Base-by-base conservation (phyloP, 371 early-diverging fungal genomes). In the Nematocida displodere region DNA sequence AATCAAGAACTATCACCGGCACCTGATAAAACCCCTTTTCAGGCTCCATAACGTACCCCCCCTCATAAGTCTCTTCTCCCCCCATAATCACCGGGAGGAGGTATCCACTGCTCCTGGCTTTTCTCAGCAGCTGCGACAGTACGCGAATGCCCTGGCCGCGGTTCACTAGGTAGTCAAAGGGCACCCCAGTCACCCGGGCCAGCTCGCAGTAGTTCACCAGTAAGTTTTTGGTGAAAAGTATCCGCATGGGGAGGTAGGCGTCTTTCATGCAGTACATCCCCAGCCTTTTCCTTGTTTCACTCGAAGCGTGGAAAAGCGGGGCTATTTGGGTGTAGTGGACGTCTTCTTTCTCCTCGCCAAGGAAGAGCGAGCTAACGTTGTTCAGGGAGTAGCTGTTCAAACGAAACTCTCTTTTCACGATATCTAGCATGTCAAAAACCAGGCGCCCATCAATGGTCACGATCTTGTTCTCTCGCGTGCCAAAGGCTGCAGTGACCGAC, bases 301-400 rank as follows among this genome's bases (percentile, higher is more conserved):
- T 86, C 79, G 89, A 91, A 40, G 92, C 93, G 58, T 94, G 91
- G 68, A 94, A 94, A 22, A 99, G 85, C 54, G 92, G 94, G 0
- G 91, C 89, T 83, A 99, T 97, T 54, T 94, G 93, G 1, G 92
- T 91, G 79, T 95, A 92, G 76, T 94, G 97, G 0, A 99, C 96
- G 81, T 99, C 99, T 84, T 98, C 98, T 82, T 99, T 99, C 86
- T 97, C 96, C 80, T 97, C 97, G 48, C 90, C 91, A 52, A 99
- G 83, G 77, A 98, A 97, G 76, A 94, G 91, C 8, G 93, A 90
- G 81, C 89, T 92, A 7, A 99, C 98, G 22, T 94, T 87, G 82
- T 99, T 99, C 28, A 99, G 86, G 0, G 97, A 89, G 79, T 95
- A 98, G 1, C 92, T 92, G 54, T 97, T 87, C 66, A 99, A 85